Conservation (phyloP, 768 basidiomycete genomes). For the Pulveroboletus sp. region DNA sequence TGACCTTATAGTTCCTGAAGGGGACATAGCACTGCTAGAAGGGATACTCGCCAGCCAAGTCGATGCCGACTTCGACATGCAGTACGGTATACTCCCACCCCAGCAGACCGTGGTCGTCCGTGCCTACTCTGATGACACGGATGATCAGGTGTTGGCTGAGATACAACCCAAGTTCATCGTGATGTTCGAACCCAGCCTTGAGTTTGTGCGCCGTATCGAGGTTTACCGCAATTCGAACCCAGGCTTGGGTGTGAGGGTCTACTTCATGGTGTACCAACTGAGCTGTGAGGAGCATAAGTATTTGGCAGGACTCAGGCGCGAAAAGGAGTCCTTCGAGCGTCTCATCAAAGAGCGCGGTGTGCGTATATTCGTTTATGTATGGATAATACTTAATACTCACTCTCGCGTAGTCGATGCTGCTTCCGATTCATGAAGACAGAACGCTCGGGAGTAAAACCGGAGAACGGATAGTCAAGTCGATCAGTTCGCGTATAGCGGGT, state of each 20-base stretch:
- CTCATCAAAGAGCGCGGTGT: conserved; percentile 91
- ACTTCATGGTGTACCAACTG: conserved; percentile 60
- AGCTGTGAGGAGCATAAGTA: no score
- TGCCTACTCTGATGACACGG: conserved; percentile 87
- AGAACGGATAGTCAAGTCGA: conserved; percentile 70
- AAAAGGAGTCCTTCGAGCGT: conserved; percentile 91
- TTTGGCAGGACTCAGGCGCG: conserved; percentile 31
- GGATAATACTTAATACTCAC: neutral
- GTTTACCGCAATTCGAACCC: conserved; percentile 85
- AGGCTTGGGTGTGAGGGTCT: conserved; percentile 79
- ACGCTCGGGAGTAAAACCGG: conserved; percentile 33
- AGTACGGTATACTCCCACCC: conserved; percentile 65
- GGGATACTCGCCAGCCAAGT: conserved; percentile 30
- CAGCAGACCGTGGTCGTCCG: conserved; percentile 58
- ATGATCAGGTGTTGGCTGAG: conserved; percentile 84
- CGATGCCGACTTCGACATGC: conserved; percentile 60
- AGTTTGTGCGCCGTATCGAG: conserved; percentile 71
- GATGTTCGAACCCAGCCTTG: conserved; percentile 62
- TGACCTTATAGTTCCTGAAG: conserved; percentile 15
- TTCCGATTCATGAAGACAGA: conserved; percentile 71
- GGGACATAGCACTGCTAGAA: conserved; percentile 22
- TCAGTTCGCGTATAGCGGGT: conserved; percentile 82
- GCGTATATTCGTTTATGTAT: conserved; percentile 28
- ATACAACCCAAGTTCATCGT: conserved; percentile 88
- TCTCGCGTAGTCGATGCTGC: conserved; percentile 70